Evolutionary conservation across 805 yeast genomes (phyloP).

Genomic region (Pichia californica): DNA sequence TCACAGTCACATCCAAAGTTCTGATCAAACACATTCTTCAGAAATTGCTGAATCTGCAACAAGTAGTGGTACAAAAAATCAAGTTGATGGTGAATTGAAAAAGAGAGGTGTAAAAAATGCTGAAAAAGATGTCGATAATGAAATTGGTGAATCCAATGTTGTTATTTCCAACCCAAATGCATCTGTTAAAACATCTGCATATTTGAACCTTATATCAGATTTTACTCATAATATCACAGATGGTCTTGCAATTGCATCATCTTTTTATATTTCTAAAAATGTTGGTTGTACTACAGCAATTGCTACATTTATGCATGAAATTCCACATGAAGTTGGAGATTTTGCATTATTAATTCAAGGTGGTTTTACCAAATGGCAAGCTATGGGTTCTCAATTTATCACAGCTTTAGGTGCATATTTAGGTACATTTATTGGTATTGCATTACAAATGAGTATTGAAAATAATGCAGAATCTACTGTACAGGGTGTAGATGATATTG

Average conservation of each 20-base stretch:
- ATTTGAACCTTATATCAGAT: slow-evolving; percentile 62
- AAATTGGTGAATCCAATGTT: background rate
- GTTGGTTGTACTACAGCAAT: slow-evolving; percentile 65
- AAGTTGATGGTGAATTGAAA: slow-evolving; percentile 11
- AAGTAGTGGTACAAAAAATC: slow-evolving; percentile 15
- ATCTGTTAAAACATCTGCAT: slow-evolving; percentile 37
- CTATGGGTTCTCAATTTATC: slow-evolving; percentile 58
- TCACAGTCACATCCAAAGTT: slow-evolving; percentile 15
- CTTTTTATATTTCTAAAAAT: slow-evolving; percentile 52
- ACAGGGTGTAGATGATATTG: background rate
- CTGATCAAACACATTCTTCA: background rate
- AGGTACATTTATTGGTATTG: slow-evolving; percentile 63
- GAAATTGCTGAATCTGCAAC: background rate
- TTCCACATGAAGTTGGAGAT: slow-evolving; percentile 80
- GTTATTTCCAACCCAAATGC: slow-evolving; percentile 17
- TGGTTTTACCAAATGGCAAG: slow-evolving; percentile 61
- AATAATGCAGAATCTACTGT: background rate
- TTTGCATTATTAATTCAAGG: slow-evolving; percentile 65
- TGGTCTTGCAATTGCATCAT: slow-evolving; percentile 67
- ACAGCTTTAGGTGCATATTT: slow-evolving; percentile 59
- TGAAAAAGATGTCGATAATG: background rate
- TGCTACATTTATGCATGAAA: slow-evolving; percentile 70
- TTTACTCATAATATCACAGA: slow-evolving; percentile 72
- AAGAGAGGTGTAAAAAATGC: slow-evolving; percentile 14
- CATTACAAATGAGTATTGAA: slow-evolving; percentile 34